Evolutionary conservation across 306 rosid genomes (phyloP).

Genomic region (Carpinus fangiana): DNA sequence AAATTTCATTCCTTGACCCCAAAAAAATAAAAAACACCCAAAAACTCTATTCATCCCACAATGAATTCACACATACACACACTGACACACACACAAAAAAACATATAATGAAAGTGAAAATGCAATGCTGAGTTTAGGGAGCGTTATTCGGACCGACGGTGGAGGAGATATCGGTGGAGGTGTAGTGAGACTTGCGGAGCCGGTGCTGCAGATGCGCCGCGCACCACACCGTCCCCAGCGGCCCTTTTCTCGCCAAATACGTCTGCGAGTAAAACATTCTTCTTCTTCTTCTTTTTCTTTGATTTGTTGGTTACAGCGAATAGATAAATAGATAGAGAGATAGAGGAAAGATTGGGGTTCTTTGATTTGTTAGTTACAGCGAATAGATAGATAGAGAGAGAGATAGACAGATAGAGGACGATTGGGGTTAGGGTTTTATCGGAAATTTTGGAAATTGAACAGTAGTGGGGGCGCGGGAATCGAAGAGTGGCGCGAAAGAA

Average conservation of each 20-base stretch:
- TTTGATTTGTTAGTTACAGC: not conserved
- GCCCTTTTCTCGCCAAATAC: constrained; percentile 81
- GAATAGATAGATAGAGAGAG: not conserved
- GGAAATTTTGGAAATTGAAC: not conserved
- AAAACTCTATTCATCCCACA: too few relatives aligned
- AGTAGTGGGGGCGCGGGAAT: constrained; percentile 37
- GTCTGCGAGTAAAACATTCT: constrained; percentile 87
- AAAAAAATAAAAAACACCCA: too few relatives aligned
- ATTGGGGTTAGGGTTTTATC: not conserved
- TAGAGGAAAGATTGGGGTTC: not conserved
- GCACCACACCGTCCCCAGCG: constrained; percentile 84
- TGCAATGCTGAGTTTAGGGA: not conserved
- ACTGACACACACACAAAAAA: not conserved
- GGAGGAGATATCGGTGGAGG: constrained; percentile 61
- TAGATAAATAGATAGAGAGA: not conserved
- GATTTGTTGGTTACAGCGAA: not conserved
- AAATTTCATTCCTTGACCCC: not conserved
- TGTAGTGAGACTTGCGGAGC: constrained; percentile 77
- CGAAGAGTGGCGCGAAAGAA: constrained; percentile 36
- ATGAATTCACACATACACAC: not conserved
- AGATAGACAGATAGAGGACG: not conserved
- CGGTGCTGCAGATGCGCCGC: constrained; percentile 92
- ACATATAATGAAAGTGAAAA: not conserved
- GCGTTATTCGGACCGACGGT: constrained; percentile 56
- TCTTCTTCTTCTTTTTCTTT: not conserved